Evolutionary conservation across 345 rosid species (phyloP), one percentile per base, ranked within the genome.

Genomic region (Rhizophora mangle): DNA sequence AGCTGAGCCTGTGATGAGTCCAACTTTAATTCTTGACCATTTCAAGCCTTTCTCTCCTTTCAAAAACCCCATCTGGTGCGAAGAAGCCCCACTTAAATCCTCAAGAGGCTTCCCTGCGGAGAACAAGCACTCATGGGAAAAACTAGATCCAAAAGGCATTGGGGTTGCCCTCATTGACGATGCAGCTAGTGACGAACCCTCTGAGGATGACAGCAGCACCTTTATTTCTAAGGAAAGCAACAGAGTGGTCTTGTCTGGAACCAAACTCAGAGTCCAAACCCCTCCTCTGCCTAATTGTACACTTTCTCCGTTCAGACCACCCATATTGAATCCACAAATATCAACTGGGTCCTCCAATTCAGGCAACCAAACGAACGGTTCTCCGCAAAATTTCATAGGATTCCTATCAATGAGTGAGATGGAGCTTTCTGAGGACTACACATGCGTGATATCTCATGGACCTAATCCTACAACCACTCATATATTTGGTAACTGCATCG

Each of bases 361-460:
- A n/a, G 57, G 74, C 37, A 19, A 62, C 64, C 82, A 78, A 59
- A 39, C 69, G 6, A 78, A 81, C 46, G 73, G 61, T 56, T 64
- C 88, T 57, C 82, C 84, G 13, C 29, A 51, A 43, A 55, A 62
- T 37, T 21, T 43, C 62, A 62, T 78, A 21, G 74, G 75, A 24
- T 49, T 71, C 57, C 64, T 84, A 36, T 68, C 82, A 4, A 74
- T 78, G 68, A 84, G 79, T 49, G 89, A 87, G 67, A 85, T 92
- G 82, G 95, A 89, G 81, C 85, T 84, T 57, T 86, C 88, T 34
- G 98, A 89, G 74, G 98, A 93, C 64, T 93, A 93, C 58, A 91
- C 97, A 8, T 71, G 98, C 54, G 93, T 93, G 66, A 84, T 84
- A 29, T 82, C 86, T 52, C 89, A 83, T 64, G 97, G 96, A 19